Percentiles rank a stretch among this genome's conserved stretches.
These are phyloP conservation scores for Biscogniauxia mediterranea DNA, from an alignment of 2,329 filamentous ascomycete genomes.

Conservation along the genomic window DNA sequence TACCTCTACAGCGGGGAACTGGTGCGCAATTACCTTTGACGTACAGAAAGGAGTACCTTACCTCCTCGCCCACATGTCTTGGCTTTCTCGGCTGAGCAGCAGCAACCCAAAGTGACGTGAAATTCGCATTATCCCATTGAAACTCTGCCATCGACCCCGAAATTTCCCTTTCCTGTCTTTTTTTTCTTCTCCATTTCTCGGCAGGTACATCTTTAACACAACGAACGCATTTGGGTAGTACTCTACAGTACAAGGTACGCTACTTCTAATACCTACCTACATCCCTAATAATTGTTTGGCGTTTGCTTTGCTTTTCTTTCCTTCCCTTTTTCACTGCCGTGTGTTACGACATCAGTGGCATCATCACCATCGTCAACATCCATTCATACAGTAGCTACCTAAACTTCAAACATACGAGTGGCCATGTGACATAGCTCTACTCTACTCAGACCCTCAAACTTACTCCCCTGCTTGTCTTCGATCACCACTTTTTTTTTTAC, in stretches of 20 bases:
- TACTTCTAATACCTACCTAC: too few species aligned
- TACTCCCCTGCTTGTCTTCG: too few species aligned
- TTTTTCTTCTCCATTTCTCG: background rate
- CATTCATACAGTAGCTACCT: too few species aligned
- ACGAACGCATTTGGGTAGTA: background rate
- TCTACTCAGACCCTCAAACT: too few species aligned
- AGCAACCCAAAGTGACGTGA: background rate
- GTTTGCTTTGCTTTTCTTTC: background rate
- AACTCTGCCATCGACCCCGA: background rate
- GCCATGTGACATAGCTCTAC: background rate
- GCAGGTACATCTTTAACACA: background rate
- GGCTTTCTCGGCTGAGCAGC: background rate
- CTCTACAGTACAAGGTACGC: too few species aligned
- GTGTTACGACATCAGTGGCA: background rate
- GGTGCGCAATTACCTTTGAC: background rate
- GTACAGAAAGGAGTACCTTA: background rate
- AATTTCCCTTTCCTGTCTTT: background rate
- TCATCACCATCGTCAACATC: too few species aligned
- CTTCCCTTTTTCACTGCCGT: background rate
- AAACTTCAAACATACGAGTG: background rate
- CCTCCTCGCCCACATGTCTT: background rate
- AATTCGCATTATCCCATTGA: background rate
- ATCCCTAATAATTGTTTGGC: background rate
- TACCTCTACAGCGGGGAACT: background rate
- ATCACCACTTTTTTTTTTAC: too few species aligned